These are phyloP conservation scores for Omphalotus guepiniiformis DNA, from an alignment of 768 basidiomycete genomes.

Conservation along the genomic window DNA sequence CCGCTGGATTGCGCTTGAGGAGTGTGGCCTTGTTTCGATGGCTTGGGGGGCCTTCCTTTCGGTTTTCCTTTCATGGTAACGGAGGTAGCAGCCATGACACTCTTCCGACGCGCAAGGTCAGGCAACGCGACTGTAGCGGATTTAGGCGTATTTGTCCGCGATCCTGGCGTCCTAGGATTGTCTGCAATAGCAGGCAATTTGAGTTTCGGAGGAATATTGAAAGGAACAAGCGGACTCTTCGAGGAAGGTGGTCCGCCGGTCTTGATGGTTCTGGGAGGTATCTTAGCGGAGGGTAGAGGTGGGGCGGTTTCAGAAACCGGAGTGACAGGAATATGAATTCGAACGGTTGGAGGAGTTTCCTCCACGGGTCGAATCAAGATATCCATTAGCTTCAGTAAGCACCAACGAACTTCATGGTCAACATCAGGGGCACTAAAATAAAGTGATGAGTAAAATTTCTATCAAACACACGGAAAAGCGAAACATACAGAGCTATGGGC, in stretches of 20 bases:
- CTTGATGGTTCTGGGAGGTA: conserved; percentile 39
- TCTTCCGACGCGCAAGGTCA: conserved; percentile 6
- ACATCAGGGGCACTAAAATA: conserved; percentile 58
- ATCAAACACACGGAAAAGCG: not conserved
- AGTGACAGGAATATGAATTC: conserved; percentile 72
- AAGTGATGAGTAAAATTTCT: conserved; percentile 6
- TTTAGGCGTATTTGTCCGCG: conserved; percentile 17
- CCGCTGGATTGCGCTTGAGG: conserved; percentile 74
- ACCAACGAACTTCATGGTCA: conserved; percentile 90
- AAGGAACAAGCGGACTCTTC: conserved; percentile 36
- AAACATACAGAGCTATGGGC: conserved; percentile 71
- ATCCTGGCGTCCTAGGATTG: conserved; percentile 12
- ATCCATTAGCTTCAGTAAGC: conserved; percentile 87
- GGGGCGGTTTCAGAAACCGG: conserved; percentile 64
- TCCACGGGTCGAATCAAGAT: conserved; percentile 78
- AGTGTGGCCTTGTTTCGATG: conserved; percentile 42
- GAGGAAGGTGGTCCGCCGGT: conserved; percentile 12
- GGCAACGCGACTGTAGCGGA: conserved; percentile 9
- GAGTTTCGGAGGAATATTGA: conserved; percentile 51
- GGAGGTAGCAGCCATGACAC: conserved; percentile 6
- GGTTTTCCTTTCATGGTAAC: conserved; percentile 26
- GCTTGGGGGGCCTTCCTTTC: conserved; percentile 17
- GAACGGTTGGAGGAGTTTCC: conserved; percentile 84
- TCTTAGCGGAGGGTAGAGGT: conserved; percentile 50
- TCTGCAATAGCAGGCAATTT: conserved; percentile 44